A percentile compares a stretch with the other conserved stretches of the same genome.
phyloP scores from a whole-genome alignment of 2,329 filamentous ascomycete species.

The Saccharata proteae region DNA sequence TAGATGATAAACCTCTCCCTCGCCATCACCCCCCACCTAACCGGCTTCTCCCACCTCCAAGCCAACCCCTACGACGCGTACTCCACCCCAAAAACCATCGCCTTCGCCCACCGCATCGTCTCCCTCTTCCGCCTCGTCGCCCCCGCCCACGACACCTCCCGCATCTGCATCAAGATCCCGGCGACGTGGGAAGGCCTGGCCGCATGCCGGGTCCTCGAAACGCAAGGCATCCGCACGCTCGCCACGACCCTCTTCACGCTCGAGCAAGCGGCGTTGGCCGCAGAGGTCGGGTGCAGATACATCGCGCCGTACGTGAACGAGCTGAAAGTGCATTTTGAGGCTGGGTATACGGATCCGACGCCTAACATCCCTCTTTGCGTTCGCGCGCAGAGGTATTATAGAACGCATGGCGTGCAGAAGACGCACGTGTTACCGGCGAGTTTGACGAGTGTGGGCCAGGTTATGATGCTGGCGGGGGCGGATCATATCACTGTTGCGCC shows the following conservation, averaged over 20 bases:
- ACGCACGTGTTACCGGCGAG: conserved; percentile 47
- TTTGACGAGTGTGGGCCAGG: conserved; percentile 44
- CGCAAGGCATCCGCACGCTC: conserved; percentile 43
- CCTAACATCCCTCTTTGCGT: conserved; percentile 41
- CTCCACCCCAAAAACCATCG: conserved; percentile 35
- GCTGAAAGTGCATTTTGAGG: conserved; percentile 42
- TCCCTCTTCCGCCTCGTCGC: conserved; percentile 35
- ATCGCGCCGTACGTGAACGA: conserved; percentile 56
- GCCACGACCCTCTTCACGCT: conserved; percentile 53
- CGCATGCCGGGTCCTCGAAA: conserved; percentile 44
- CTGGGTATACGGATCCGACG: conserved; percentile 30
- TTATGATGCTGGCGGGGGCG: conserved; percentile 45
- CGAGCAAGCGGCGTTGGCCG: conserved; percentile 47
- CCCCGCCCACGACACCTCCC: conserved; percentile 20
- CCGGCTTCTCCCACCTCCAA: conserved; percentile 45
- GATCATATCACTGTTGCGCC: conserved; percentile 50
- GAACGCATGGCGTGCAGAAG: conserved; percentile 21
- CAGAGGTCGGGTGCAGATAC: conserved; percentile 46
- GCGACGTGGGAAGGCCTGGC: conserved; percentile 52
- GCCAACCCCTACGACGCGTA: conserved; percentile 47
- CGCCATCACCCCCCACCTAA: conserved; percentile 37
- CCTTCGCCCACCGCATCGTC: conserved; percentile 29
- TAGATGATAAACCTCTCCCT: conserved; percentile 46
- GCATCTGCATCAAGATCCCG: conserved; percentile 52
- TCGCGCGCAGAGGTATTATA: conserved; percentile 42